Base-by-base conservation (phyloP, 2,329 filamentous ascomycete species). In the Aspergillus costaricaensis region DNA sequence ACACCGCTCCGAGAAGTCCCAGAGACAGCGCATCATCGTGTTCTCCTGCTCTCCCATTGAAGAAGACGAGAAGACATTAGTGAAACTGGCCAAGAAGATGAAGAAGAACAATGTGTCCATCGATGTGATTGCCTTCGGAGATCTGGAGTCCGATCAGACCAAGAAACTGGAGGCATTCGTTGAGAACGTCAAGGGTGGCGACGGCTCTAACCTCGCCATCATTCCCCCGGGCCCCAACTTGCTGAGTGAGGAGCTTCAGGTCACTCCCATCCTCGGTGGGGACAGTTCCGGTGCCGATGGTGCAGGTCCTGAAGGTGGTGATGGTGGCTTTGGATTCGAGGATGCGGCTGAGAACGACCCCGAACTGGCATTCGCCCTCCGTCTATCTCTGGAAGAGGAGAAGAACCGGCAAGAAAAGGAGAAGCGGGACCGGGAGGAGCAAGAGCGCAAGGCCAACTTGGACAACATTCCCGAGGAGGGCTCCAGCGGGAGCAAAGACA, bases 371-470 rank as follows among this genome's bases (percentile, higher is more conserved):
- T 86, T 99, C 68, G 95, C 95, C 55, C 82, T 99, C 74, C 88
- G 95, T 65, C 96, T 99, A 92, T 96, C 91, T 78, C 92, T 96
- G 86, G 95, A 99, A 76, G 95, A 99, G 76, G 95, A 99, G 79
- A 96, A 96, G 81, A 93, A 93, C 63, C 84, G 95, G 70, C 89
- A 96, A 78, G 93, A 96, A 76, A 92, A 92, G 79, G 87, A 90
- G 72, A 91, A 89, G 69, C 87, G 88, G 70, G 87, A 91, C 65
- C 89, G 91, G 68, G 89, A 91, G 68, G 85, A 83, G 67, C 85
- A 86, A 47, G 85, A 90, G 57, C 86, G 87, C 67, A 94, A 93
- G 81, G 86, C 86, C 47, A 86, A 87, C 55, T 82, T 98, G 67
- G 92, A 92, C 72, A 87, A 87, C 50, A 92, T 98, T 73, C 88